A percentile compares a stretch with the other conserved stretches of the same genome.
Conservation (phyloP, 2,329 filamentous ascomycete genomes). For the Colletotrichum sp. region DNA sequence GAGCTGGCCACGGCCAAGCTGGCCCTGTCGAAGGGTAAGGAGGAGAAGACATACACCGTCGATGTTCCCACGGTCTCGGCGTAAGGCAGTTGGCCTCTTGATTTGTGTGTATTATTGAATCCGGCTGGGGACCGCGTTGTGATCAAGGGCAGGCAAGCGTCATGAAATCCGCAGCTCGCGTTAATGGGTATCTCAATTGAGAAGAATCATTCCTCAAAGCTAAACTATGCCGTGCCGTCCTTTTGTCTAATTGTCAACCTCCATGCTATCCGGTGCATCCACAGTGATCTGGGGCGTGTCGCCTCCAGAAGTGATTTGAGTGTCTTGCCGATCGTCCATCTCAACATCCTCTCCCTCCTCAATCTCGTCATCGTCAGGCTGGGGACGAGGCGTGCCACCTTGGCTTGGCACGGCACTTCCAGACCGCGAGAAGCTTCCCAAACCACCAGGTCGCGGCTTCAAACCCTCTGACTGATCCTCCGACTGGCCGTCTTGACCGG, state of each 20-base stretch:
- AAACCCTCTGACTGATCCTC: slow-evolving; percentile 33
- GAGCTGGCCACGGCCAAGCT: slow-evolving; percentile 62
- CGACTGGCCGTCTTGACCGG: slow-evolving; percentile 29
- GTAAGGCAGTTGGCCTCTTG: not conserved
- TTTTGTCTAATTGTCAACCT: slow-evolving; percentile 47
- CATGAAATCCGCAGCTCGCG: not conserved
- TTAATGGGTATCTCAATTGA: slow-evolving; percentile 21
- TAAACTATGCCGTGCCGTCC: not conserved
- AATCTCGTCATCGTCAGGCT: slow-evolving; percentile 35
- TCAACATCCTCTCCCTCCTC: slow-evolving; percentile 59
- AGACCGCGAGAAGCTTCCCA: slow-evolving; percentile 31
- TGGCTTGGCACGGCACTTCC: slow-evolving; percentile 44
- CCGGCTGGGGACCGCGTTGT: not conserved
- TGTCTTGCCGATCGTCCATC: slow-evolving; percentile 56
- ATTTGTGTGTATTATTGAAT: not conserved
- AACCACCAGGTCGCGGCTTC: slow-evolving; percentile 14
- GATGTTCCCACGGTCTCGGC: not conserved
- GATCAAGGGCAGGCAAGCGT: not conserved
- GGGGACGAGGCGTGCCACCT: slow-evolving; percentile 36
- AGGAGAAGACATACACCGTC: slow-evolving; percentile 24
- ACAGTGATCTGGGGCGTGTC: slow-evolving; percentile 54
- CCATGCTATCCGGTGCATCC: slow-evolving; percentile 65
- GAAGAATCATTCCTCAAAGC: not conserved
- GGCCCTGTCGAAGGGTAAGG: slow-evolving; percentile 54
- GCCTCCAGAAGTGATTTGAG: slow-evolving; percentile 38